Percentiles rank a stretch among this genome's conserved stretches.
phyloP scores from a whole-genome alignment of 768 basidiomycete genomes.

The Collybia sordida region DNA sequence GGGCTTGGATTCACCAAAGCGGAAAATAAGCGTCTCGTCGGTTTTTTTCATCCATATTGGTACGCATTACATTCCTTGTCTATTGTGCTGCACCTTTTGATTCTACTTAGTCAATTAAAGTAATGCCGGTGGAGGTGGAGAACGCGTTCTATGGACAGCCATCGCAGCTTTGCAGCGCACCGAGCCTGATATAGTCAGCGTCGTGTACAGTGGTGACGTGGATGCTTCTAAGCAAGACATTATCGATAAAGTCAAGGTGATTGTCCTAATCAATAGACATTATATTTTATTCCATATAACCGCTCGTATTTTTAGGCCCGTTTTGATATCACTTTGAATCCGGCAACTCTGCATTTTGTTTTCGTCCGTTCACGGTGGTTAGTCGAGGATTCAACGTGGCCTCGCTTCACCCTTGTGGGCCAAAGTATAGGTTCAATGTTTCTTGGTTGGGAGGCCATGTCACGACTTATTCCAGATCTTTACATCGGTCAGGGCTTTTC shows the following conservation, averaged over 20 bases:
- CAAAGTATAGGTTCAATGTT: slow-evolving; percentile 89
- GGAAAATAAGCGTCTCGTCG: slow-evolving; percentile 47
- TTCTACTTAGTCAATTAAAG: slow-evolving; percentile 43
- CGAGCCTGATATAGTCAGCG: slow-evolving; percentile 61
- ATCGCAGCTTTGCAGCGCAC: slow-evolving; percentile 72
- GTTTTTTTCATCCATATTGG: slow-evolving; percentile 98
- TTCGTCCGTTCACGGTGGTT: slow-evolving; percentile 68
- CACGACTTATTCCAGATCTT: slow-evolving; percentile 78
- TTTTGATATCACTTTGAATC: slow-evolving; percentile 75
- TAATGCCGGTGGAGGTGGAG: slow-evolving; percentile 97
- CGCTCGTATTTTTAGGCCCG: slow-evolving; percentile 50
- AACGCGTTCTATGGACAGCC: slow-evolving; percentile 93
- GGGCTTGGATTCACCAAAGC: slow-evolving; percentile 22
- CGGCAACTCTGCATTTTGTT: slow-evolving; percentile 73
- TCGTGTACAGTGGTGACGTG: slow-evolving; percentile 89
- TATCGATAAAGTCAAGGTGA: slow-evolving; percentile 76
- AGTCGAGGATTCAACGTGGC: slow-evolving; percentile 84
- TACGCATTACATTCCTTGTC: slow-evolving; percentile 32
- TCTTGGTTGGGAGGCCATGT: slow-evolving; percentile 82
- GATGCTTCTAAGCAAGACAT: slow-evolving; percentile 81
- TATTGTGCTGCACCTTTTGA: slow-evolving; percentile 23
- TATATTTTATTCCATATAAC: neutral
- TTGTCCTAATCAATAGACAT: slow-evolving; percentile 12
- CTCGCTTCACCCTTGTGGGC: slow-evolving; percentile 86
- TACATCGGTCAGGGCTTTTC: slow-evolving; percentile 69